Base-by-base conservation (phyloP, 331 rosid species). In the Quercus tomentella region DNA sequence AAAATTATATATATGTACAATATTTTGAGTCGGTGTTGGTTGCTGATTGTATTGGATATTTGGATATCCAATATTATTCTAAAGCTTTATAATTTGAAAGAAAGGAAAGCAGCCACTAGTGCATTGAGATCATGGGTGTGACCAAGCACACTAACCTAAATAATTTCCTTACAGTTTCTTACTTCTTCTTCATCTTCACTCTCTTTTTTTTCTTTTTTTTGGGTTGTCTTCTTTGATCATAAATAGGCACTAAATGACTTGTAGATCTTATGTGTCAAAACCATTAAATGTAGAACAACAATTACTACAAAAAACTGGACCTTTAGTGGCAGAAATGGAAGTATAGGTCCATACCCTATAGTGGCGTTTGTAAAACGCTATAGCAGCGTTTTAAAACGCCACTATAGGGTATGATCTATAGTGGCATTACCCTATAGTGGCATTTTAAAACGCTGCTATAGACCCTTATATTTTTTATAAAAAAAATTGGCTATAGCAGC, bases 131-230 rank as follows among this genome's bases (percentile, higher is more conserved):
- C 55, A 79, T 60, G 84, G 37, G 56, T 17, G 57, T 70, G 80
- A 81, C 80, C 45, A 73, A 60, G 77, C 81, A 81, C 84, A 76
- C 84, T 76, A 58, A 70, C 80, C 60, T 22, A 12, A 55, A 74
- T 22, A 26, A 80, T 73, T 65, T 60, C 41, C 5, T 28, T 63
- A 28, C 41, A 28, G 4, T 14, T 12, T 10, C 16, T 49, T 12
- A 3, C 54, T 49, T 49, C 54, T 12, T 45, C 54, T 45, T 12
- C 54, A 10, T 12, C 17, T 14, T 12, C 1, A 12, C 30, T 20
- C 23, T 23, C 2, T 63, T 7, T 25, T 3, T 25, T 1, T 1
- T 1, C 1, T 7, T 16, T 15, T 5, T 52, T 7, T 1, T 49
- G 35, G 45, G 45, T 52, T 17, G 28, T 76, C 33, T 77, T 52